Evolutionary conservation across 805 yeast genomes (phyloP), one percentile per base, ranked within the genome.

Genomic region (Lachancea fermentati): DNA sequence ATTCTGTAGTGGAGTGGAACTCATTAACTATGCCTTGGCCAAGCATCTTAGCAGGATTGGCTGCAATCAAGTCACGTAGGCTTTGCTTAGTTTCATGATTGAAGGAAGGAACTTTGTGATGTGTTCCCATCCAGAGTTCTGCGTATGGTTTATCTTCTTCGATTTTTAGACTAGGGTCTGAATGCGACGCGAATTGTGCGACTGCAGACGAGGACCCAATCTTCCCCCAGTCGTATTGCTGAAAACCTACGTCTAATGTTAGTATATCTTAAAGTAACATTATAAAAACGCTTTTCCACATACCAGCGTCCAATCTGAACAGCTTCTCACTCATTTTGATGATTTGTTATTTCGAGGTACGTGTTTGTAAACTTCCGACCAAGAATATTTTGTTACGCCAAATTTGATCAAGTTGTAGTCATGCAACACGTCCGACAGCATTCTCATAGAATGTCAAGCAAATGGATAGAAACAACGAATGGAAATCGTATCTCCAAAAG

Each of bases 91-190:
- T 63, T 19, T 67, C 74, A 18, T 73, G 72, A 36, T 76, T 73
- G 35, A 65, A 65, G 14, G 96, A 82, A 19, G 97, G 96, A 9
- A 84, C 88, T 34, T 84, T 84, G 39, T 95, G 91, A 61, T 93
- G 98, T 18, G 97, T 88, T 30, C 98, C 98, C 98, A 93, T 93
- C 98, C 98, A 93, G 51, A 93, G 71, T 64, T 93, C 98, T 13
- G 98, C 98, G 58, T 93, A 93, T 8, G 98, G 97, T 57, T 79
- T 77, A 29, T 71, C 39, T 54, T 82, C 89, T 49, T 84, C 86
- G 41, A 88, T 74, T 14, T 56, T 57, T 39, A 85, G 69, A 7
- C 60, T 50, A 2, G 85, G 75, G 63, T 84, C 80, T 32, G 94
- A 78, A 37, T 71, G 69, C 29, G 80, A 71, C 32, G 95, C 94